Evolutionary conservation across 345 rosid genomes (phyloP).

Genomic region (Noccaea bulbosa): DNA sequence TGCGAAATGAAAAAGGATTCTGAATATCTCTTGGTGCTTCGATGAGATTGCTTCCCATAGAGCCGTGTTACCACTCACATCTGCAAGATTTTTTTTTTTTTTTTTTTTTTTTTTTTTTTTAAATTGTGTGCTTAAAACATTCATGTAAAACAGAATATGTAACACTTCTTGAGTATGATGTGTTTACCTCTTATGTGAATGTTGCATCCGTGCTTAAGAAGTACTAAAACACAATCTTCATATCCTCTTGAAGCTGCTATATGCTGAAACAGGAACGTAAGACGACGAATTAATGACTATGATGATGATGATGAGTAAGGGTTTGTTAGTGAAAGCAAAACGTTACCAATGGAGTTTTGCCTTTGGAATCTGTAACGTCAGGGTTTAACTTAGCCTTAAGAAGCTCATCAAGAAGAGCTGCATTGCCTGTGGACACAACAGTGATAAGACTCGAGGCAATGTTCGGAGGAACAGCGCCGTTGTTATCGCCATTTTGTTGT

Average conservation of each 20-base stretch:
- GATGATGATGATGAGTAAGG: background rate
- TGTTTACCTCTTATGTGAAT: slow-evolving; percentile 63
- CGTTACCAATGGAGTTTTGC: slow-evolving; percentile 77
- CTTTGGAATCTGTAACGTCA: slow-evolving; percentile 65
- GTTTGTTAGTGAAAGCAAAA: background rate
- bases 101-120: too few relatives aligned
- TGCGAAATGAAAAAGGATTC: slow-evolving; percentile 63
- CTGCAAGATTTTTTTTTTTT: slow-evolving; percentile 42
- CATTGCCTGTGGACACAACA: slow-evolving; percentile 61
- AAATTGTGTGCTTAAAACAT: slow-evolving; percentile 11
- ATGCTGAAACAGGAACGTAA: slow-evolving; percentile 55
- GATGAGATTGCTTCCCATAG: slow-evolving; percentile 79
- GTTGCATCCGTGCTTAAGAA: slow-evolving; percentile 78
- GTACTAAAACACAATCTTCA: slow-evolving; percentile 77
- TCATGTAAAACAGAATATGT: background rate
- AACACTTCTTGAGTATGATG: slow-evolving; percentile 4
- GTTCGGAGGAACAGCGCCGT: slow-evolving; percentile 45
- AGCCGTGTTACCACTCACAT: slow-evolving; percentile 69
- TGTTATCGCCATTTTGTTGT: slow-evolving; percentile 52
- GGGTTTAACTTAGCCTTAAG: slow-evolving; percentile 82
- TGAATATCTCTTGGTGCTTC: slow-evolving; percentile 64
- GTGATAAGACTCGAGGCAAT: slow-evolving; percentile 58
- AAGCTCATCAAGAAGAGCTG: slow-evolving; percentile 82
- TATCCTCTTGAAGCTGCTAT: slow-evolving; percentile 86
- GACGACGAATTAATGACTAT: background rate